Conservation (phyloP, 495 filamentous ascomycete species). For the Neurospora sp. region DNA sequence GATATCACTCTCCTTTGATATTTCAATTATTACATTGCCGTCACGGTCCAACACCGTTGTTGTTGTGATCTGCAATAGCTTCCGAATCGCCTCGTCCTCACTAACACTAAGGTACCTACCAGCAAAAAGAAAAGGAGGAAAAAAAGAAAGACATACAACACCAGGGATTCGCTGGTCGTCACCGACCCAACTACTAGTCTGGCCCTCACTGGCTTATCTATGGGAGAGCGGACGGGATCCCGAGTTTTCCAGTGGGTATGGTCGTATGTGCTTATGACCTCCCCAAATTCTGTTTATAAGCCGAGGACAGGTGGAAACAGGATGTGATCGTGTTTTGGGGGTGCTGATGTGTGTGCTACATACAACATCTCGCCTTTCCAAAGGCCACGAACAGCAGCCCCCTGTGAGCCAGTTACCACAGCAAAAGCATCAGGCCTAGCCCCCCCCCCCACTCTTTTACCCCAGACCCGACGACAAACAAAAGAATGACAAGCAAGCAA, state of each 20-base stretch:
- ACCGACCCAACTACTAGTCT: too few relatives aligned
- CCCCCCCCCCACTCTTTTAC: not conserved
- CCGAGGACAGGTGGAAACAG: not conserved
- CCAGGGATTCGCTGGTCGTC: too few relatives aligned
- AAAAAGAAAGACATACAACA: too few relatives aligned
- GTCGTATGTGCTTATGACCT: not conserved
- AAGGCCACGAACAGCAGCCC: not conserved
- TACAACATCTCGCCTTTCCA: not conserved
- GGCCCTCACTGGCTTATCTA: too few relatives aligned
- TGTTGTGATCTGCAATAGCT: not conserved
- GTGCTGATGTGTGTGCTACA: not conserved
- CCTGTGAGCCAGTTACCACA: not conserved
- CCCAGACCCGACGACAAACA: not conserved
- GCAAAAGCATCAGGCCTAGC: not conserved
- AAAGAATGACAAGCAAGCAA: not conserved
- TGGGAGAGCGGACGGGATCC: conserved; percentile 45
- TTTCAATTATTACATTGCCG: not conserved
- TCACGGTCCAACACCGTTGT: not conserved
- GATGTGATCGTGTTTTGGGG: not conserved
- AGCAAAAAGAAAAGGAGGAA: too few relatives aligned
- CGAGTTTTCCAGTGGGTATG: conserved; percentile 25
- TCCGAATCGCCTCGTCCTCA: not conserved
- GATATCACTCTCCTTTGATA: not conserved
- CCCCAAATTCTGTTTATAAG: not conserved
- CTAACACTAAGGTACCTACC: not conserved